Evolutionary conservation across 495 filamentous ascomycete genomes (phyloP).

Genomic region (Podospora bellae-mahoneyi): DNA sequence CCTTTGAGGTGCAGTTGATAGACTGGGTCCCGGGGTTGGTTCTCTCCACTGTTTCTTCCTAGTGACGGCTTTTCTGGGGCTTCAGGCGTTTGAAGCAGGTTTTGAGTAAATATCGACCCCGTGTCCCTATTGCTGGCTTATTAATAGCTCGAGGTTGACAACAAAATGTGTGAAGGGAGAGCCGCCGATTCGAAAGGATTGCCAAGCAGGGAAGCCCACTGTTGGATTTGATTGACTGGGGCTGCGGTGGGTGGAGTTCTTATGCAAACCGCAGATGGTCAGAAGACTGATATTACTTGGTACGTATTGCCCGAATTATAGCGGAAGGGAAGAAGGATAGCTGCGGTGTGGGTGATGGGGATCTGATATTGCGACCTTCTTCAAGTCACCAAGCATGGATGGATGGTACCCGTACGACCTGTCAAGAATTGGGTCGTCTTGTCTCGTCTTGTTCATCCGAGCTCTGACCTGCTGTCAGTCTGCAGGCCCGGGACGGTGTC

Average conservation of each 20-base stretch:
- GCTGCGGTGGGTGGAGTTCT: slow-evolving; percentile 22
- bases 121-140: background rate
- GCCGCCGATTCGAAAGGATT: slow-evolving; percentile 2
- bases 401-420: background rate
- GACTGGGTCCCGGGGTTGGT: background rate
- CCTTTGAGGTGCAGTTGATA: background rate
- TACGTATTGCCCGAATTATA: background rate
- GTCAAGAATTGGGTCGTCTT: slow-evolving; percentile 1
- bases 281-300: background rate
- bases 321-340: background rate
- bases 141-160: background rate
- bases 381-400: background rate
- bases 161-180: slow-evolving; percentile 1
- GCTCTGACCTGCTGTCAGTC: slow-evolving; percentile 7
- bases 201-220: background rate
- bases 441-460: background rate
- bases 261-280: slow-evolving; percentile 17
- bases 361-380: slow-evolving; percentile 1
- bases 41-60: background rate
- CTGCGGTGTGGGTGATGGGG: background rate
- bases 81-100: background rate
- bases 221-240: slow-evolving; percentile 2
- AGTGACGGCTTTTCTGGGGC: background rate
- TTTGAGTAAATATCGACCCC: background rate
- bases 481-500: background rate